Evolutionary conservation across 768 basidiomycete species (phyloP), one percentile per base, ranked within the genome.

Genomic region (Boletus tylopilopsis): DNA sequence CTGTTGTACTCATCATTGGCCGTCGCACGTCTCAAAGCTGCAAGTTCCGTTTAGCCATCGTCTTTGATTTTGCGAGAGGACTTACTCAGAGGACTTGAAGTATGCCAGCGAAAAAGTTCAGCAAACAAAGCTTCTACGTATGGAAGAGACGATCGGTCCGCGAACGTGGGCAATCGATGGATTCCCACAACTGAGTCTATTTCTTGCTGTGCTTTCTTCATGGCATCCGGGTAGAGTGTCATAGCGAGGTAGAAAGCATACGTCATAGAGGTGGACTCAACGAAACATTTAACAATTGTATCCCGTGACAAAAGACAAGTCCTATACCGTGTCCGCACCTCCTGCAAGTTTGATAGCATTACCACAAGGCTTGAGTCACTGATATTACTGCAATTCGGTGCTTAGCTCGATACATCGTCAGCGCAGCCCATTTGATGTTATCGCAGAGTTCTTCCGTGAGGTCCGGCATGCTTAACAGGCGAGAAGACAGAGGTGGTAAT

Each of bases 81-180:
- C 39, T 32, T 22, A 53, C 49, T 53, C 23, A 62, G 27, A 2
- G 61, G 58, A 34, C 23, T 49, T 19, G 59, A 47, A 9, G 47
- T 12, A 10, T 61, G 54, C 62, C 62, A 64, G 6, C 56, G 56
- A 21, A 56, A 47, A 21, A 62, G 39, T 41, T 68, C 64, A 9
- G 58, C 60, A 27, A 63, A 48, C 22, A 64, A 7, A 2, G 56
- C 64, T 39, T 59, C 60, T n/a, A 68, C 11, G 53, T 68, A 68
- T 1, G 64, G 64, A 6, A 68, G 49, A 19, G 56, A 58, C 0
- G 41, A 36, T 6, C 60, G 56, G 42, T 68, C 64, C 3, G 55
- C 41, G 18, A 63, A 64, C 1, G 56, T 60, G 7, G 67, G 64
- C 21, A 64, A 35, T 37, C 42, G 46, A 5, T 51, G 45, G 4